Evolutionary conservation across 2,329 filamentous ascomycete genomes (phyloP), one percentile per base, ranked within the genome.

Genomic region (Phoma sp.): DNA sequence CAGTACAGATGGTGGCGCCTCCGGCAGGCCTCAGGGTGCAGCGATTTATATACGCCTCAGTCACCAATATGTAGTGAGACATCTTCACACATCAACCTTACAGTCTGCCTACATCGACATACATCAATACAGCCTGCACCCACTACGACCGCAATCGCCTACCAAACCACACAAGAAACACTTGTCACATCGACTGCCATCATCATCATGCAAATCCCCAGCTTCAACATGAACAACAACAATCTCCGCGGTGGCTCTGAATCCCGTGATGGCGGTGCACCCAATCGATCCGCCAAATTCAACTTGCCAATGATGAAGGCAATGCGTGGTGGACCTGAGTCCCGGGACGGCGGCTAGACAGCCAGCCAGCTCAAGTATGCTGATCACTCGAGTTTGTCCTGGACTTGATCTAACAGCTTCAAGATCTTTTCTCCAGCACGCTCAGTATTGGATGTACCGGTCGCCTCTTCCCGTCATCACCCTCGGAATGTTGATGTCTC

Each of bases 191-290:
- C 41, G 4, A 44, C 29, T 40, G 41, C 25, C 46, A 47, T 17
- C 27, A 47, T 17, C 27, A 55, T 19, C 27, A 55, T 55, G 52
- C 52, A 31, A 9, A 32, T 46, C 31, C 49, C 55, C 19, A 57
- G 51, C 52, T 41, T 60, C 39, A 51, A 43, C 57, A 58, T 51
- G 29, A 50, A 45, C 56, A 58, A 55, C 60, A 64, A 68, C 32
- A 63, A 71, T 46, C 40, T 51, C 41, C 21, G 29, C 37, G 52
- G 52, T 25, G 52, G 46, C 22, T 49, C 51, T 33, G 52, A 55
- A 38, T 70, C 72, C 2, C 58, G 72, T 13, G 71, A 74, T 65
- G 73, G 73, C 1, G 71, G 72, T 24, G 65, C 70, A 32, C 71
- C 69, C 10, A 65, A 66, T 48, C 67, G 61, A 58, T 52, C 64